These are phyloP conservation scores for Monosporozyma yasuniensis DNA, from an alignment of 805 yeast genomes.

Conservation along the genomic window DNA sequence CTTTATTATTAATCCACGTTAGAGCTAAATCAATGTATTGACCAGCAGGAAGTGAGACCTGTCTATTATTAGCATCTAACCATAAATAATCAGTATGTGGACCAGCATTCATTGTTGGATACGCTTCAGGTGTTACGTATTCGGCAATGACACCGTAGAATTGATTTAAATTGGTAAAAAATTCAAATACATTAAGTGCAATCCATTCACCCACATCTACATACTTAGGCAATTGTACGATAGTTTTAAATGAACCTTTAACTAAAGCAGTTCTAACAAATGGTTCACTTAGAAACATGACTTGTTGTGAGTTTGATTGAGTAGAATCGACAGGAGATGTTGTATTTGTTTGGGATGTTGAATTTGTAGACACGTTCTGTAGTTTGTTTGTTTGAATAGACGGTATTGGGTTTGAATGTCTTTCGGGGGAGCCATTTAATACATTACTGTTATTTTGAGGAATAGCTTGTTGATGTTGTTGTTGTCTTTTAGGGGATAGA, in stretches of 20 bases:
- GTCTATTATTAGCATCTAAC: slow-evolving; percentile 74
- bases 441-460: slow-evolving; percentile 6
- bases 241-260: slow-evolving; percentile 92
- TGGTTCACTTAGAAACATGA: slow-evolving; percentile 78
- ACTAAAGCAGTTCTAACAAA: slow-evolving; percentile 90
- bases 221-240: slow-evolving; percentile 88
- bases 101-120: slow-evolving; percentile 94
- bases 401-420: slow-evolving; percentile 6
- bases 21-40: slow-evolving; percentile 89
- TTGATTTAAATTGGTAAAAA: slow-evolving; percentile 74
- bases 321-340: neutral
- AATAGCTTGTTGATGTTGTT: slow-evolving; percentile 10
- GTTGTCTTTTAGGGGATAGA: slow-evolving; percentile 19
- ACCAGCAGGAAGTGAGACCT: slow-evolving; percentile 80
- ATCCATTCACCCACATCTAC: slow-evolving; percentile 95
- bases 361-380: neutral
- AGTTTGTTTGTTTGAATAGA: neutral
- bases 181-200: slow-evolving; percentile 84
- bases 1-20: slow-evolving; percentile 79
- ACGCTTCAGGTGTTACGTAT: slow-evolving; percentile 80
- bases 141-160: slow-evolving; percentile 88
- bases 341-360: neutral
- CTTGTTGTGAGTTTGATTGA: slow-evolving; percentile 18
- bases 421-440: neutral
- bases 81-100: slow-evolving; percentile 85